These are phyloP conservation scores for Xanthoconium purpureum DNA, from an alignment of 768 basidiomycete species.

Conservation along the genomic window DNA sequence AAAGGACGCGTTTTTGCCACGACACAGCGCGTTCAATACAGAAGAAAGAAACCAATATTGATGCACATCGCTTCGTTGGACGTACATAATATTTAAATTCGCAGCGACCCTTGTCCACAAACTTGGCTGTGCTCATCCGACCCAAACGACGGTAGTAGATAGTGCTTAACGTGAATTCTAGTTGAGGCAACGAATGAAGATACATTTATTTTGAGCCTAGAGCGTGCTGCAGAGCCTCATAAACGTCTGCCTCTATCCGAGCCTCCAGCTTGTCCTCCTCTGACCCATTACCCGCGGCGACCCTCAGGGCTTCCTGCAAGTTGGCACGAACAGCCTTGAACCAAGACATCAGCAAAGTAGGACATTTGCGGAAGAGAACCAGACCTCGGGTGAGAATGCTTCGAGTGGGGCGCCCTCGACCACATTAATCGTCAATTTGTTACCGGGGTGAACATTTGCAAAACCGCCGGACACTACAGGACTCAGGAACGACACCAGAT, in stretches of 20 bases:
- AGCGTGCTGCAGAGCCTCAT: constrained; percentile 91
- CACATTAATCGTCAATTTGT: constrained; percentile 93
- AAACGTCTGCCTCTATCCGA: constrained; percentile 91
- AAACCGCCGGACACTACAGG: constrained; percentile 90
- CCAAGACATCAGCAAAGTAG: constrained; percentile 5
- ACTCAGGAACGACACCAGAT: constrained; percentile 3
- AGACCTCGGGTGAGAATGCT: constrained; percentile 85
- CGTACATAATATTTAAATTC: too few species aligned
- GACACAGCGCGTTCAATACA: too few species aligned
- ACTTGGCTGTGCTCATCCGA: too few species aligned
- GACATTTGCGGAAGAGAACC: constrained; percentile 18
- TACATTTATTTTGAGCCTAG: constrained; percentile 47
- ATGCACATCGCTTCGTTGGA: too few species aligned
- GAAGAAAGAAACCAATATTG: too few species aligned
- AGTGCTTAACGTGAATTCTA: constrained; percentile 18
- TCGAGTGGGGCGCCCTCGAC: constrained; percentile 94
- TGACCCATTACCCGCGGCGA: constrained; percentile 76
- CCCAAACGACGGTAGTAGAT: too few species aligned
- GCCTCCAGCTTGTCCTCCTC: constrained; percentile 95
- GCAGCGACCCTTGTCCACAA: too few species aligned
- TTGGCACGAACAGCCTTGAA: constrained; percentile 83
- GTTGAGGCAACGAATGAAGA: neutral
- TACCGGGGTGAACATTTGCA: constrained; percentile 96
- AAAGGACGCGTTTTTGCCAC: neutral
- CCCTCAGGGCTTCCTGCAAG: constrained; percentile 83